Conservation (phyloP, 1,139 yeast genomes). For the Yamadazyma membranifaciens region DNA sequence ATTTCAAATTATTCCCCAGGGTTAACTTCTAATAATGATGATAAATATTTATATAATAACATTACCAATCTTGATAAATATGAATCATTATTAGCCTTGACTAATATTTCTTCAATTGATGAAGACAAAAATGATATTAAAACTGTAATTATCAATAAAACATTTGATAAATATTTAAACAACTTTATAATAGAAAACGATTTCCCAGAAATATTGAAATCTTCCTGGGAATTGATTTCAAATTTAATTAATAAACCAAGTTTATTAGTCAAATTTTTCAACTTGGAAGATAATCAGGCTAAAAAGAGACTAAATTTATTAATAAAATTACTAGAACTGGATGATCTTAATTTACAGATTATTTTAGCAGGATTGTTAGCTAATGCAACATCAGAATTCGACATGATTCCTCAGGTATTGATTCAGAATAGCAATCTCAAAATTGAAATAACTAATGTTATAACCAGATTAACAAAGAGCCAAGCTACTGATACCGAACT, state of each 20-base stretch:
- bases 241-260: constrained; percentile 46
- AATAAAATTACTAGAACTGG: constrained; percentile 40
- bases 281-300: constrained; percentile 30
- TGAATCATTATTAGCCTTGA: constrained; percentile 47
- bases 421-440: constrained; percentile 23
- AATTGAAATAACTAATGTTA: constrained; percentile 21
- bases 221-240: constrained; percentile 48
- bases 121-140: constrained; percentile 26
- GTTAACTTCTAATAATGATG: constrained; percentile 9
- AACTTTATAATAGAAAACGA: constrained; percentile 42
- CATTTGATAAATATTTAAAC: constrained; percentile 33
- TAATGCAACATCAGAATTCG: constrained; percentile 48
- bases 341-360: constrained; percentile 35
- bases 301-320: constrained; percentile 34
- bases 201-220: constrained; percentile 35
- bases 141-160: constrained; percentile 30
- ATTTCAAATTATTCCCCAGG: constrained; percentile 21
- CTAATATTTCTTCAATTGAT: constrained; percentile 41
- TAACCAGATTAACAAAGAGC: constrained; percentile 24
- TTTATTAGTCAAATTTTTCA: constrained; percentile 50
- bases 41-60: constrained; percentile 22
- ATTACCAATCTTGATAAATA: constrained; percentile 38
- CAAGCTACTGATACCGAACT: constrained; percentile 32
- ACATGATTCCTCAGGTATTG: constrained; percentile 39
- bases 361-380: constrained; percentile 48